Base-by-base conservation (phyloP, 2,329 filamentous ascomycete species). In the Beauveria sp. region DNA sequence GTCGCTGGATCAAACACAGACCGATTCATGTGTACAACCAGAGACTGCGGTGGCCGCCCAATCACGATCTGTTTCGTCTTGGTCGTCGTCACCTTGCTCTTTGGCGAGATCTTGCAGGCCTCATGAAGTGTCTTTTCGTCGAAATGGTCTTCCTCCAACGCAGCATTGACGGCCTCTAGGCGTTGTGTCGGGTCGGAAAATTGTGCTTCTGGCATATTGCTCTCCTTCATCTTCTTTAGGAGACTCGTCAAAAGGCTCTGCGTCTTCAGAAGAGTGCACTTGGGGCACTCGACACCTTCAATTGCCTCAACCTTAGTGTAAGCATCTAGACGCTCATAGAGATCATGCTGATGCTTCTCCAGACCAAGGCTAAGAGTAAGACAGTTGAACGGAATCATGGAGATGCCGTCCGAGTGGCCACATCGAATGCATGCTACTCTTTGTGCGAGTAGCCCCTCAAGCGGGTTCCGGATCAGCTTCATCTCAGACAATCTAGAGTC, bases 371-470 rank as follows among this genome's bases (percentile, higher is more conserved):
- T 91, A 0, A 97, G 83, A 0, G 93, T 97, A 52, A 97, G 77
- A 69, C 92, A 97, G 70, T 94, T 97, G 79, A 97, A 97, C 0
- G 92, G 91, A 22, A 91, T 96, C 76, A 97, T 84, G 1, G 90
- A 92, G 16, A 97, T 80, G 1, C 92, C 92, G 67, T 96, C 92
- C 0, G 91, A 92, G 74, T 90, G 89, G 8, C 91, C 91, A 70
- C 94, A 99, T 51, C 81, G 80, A 60, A 90, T 87, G 72, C 94
- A 99, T 0, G 90, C 90, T 1, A 97, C 92, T 44, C 92, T 84
- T 73, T 97, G 93, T 1, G 92, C 93, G 9, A 92, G 80, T 22
- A 96, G 77, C 0, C 94, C 94, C 71, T 97, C 92, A 2, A 97
- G 77, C 0, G 94, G 94, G 66, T 94, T 96, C 51, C 82, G 81